These are phyloP conservation scores for Artemisia annua DNA, from an alignment of 129 eudicot species.

Conservation along the genomic window DNA sequence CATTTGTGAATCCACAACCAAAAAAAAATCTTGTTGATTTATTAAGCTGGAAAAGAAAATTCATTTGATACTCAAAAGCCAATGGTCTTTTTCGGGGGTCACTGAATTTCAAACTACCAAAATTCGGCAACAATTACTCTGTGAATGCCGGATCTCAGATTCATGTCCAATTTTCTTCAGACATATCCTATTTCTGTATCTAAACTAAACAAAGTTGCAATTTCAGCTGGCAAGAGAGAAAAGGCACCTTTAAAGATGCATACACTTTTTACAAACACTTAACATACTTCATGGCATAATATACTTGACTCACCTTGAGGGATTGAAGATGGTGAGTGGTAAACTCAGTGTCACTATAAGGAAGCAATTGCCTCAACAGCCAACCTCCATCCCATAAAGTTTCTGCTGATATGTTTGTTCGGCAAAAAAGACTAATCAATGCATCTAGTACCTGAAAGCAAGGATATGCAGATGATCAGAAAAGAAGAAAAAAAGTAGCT, in stretches of 20 bases:
- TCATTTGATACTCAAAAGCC: neutral
- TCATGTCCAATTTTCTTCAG: slow-evolving; percentile 17
- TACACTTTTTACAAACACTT: slow-evolving; percentile 3
- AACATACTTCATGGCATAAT: neutral
- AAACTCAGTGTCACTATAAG: slow-evolving; percentile 82
- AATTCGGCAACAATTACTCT: neutral
- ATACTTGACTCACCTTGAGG: slow-evolving; percentile 52
- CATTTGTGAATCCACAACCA: slow-evolving; percentile 3
- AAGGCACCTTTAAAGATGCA: slow-evolving; percentile 7
- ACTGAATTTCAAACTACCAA: neutral
- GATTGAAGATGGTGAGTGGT: slow-evolving; percentile 61
- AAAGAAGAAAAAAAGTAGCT: neutral
- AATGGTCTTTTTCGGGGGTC: too few relatives aligned
- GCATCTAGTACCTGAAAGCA: slow-evolving; percentile 85
- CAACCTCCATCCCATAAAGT: slow-evolving; percentile 98
- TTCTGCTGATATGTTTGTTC: slow-evolving; percentile 89
- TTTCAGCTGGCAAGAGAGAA: neutral
- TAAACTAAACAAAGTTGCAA: neutral
- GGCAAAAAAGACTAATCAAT: slow-evolving; percentile 83
- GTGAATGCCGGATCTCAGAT: slow-evolving; percentile 6
- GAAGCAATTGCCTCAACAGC: slow-evolving; percentile 95
- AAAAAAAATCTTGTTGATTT: neutral
- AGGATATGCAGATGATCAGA: neutral
- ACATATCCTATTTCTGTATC: neutral
- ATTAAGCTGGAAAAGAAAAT: slow-evolving; percentile 7